Evolutionary conservation across 352 stramenopile species (phyloP).

Genomic region (Phytophthora megakarya): DNA sequence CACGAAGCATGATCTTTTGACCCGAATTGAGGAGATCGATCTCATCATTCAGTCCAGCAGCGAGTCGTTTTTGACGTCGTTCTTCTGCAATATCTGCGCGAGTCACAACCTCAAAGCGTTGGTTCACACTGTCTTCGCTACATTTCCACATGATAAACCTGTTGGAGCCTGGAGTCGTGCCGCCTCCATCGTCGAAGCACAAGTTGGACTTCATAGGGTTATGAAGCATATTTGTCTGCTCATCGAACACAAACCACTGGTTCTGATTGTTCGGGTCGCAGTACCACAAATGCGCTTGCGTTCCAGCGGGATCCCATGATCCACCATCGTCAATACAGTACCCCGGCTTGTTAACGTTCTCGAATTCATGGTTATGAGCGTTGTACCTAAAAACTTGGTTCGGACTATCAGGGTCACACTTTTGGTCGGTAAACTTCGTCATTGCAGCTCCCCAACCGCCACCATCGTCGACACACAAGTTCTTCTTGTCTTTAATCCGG

Average conservation of each 20-base stretch:
- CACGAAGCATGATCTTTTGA: constrained; percentile 30
- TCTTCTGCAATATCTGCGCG: constrained; percentile 9
- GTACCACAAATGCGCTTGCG: constrained; percentile 22
- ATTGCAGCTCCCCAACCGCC: constrained; percentile 24
- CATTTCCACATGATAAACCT: constrained; percentile 17
- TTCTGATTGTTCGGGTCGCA: constrained; percentile 36
- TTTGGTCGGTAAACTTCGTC: constrained; percentile 23
- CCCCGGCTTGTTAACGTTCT: constrained; percentile 29
- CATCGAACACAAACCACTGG: constrained; percentile 33
- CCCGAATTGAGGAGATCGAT: constrained; percentile 18
- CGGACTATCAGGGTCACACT: constrained; percentile 29
- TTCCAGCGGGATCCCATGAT: constrained; percentile 15
- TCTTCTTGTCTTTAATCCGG: constrained; percentile 30
- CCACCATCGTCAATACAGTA: constrained; percentile 31
- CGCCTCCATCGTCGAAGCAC: constrained; percentile 40
- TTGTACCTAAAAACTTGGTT: constrained; percentile 39
- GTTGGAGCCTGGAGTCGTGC: constrained; percentile 1
- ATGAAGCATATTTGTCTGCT: constrained; percentile 28
- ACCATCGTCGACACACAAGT: constrained; percentile 44
- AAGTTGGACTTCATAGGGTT: constrained; percentile 36
- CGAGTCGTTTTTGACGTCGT: constrained; percentile 13
- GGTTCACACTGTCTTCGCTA: constrained; percentile 13
- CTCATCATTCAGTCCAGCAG: constrained; percentile 16
- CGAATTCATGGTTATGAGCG: constrained; percentile 16
- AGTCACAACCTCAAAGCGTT: constrained; percentile 25